Conservation (phyloP, 2,329 filamentous ascomycete species). For the Aphanoascus verrucosus region DNA sequence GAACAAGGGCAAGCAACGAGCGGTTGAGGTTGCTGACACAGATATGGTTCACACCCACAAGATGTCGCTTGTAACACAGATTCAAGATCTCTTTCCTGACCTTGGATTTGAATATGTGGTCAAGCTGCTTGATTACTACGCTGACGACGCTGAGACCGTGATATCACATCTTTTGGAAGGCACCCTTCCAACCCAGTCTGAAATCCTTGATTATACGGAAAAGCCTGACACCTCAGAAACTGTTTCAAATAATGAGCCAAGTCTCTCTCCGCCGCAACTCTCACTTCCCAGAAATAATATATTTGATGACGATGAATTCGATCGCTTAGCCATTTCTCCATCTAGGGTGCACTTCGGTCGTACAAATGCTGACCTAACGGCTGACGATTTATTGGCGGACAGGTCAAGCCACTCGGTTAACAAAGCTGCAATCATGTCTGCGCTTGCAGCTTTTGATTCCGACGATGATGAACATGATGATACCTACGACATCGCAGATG, state of each 20-base stretch:
- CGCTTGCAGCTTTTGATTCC: slow-evolving; percentile 76
- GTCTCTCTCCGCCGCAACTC: slow-evolving; percentile 25
- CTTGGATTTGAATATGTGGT: slow-evolving; percentile 73
- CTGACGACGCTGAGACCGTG: slow-evolving; percentile 65
- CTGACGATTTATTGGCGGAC: slow-evolving; percentile 62
- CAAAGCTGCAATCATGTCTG: slow-evolving; percentile 80
- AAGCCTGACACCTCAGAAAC: slow-evolving; percentile 15
- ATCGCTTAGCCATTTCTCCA: slow-evolving; percentile 55
- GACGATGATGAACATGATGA: slow-evolving; percentile 96
- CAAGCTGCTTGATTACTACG: slow-evolving; percentile 67
- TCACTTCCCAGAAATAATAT: slow-evolving; percentile 52
- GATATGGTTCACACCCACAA: slow-evolving; percentile 61
- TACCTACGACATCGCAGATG: slow-evolving; percentile 86
- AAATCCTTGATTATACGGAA: slow-evolving; percentile 45
- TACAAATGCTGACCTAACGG: slow-evolving; percentile 47
- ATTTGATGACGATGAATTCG: slow-evolving; percentile 71
- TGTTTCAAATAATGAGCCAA: slow-evolving; percentile 43
- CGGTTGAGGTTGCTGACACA: slow-evolving; percentile 21
- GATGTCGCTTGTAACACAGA: slow-evolving; percentile 73
- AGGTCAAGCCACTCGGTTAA: slow-evolving; percentile 51
- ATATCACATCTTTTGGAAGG: slow-evolving; percentile 73
- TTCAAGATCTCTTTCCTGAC: slow-evolving; percentile 90
- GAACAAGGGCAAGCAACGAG: slow-evolving; percentile 35
- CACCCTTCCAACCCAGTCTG: slow-evolving; percentile 59
- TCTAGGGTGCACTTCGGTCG: slow-evolving; percentile 65